Conservation (phyloP, 2,329 filamentous ascomycete species). For the Chaetomiaceae sp. region DNA sequence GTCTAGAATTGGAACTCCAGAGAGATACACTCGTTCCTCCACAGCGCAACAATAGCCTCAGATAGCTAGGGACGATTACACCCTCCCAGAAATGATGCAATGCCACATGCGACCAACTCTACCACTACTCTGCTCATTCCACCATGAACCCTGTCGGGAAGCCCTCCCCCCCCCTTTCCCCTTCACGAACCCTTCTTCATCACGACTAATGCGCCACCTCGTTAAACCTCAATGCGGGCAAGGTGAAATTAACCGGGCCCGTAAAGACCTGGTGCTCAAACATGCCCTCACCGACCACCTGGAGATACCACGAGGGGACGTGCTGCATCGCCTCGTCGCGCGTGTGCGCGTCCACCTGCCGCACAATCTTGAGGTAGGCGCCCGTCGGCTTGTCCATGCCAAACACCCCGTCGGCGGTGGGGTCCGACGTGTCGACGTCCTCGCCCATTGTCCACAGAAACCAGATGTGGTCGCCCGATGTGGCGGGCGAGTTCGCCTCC, state of each 20-base stretch:
- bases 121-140: neutral
- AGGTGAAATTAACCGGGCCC: constrained; percentile 19
- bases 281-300: constrained; percentile 10
- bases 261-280: constrained; percentile 20
- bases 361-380: constrained; percentile 15
- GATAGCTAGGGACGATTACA: neutral
- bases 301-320: neutral
- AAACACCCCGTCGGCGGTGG: neutral
- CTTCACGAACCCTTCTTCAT: neutral
- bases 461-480: constrained; percentile 9
- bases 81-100: neutral
- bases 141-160: neutral
- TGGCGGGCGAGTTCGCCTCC: neutral
- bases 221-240: constrained; percentile 13
- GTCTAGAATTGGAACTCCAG: neutral
- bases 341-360: constrained; percentile 11
- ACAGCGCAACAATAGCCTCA: too few relatives aligned
- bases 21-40: neutral
- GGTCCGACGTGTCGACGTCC: constrained; percentile 1
- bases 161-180: neutral
- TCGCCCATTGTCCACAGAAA: constrained; percentile 9
- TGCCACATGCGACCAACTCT: neutral
- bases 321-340: constrained; percentile 12
- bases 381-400: neutral
- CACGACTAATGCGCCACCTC: neutral